Base-by-base conservation (phyloP, 176 grass and related monocot species). In the Oryza officinalis region DNA sequence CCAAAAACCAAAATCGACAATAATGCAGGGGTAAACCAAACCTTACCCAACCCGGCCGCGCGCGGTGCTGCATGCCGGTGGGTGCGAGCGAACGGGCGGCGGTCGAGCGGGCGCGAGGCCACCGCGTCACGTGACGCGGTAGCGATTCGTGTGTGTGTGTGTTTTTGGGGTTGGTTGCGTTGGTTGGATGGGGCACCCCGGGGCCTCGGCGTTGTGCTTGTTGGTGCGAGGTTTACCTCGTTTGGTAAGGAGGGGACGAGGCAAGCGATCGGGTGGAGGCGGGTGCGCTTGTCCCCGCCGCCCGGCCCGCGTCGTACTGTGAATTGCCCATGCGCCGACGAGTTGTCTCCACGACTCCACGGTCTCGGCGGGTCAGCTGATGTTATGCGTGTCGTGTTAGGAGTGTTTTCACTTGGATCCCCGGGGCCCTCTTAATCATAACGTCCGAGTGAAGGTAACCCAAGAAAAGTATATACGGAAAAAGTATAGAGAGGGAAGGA, bases 81-180 rank as follows among this genome's bases (percentile, higher is more conserved):
- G 70, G 32, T 32, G 71, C 10, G 72, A 54, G 46, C 22, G 66
- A 23, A 1, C 44, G 65, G n/a, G 1, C n/a, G 15, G 1, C 30
- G 28, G 3, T 0, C 32, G 66, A 22, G 40, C 50, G 75, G 43
- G 80, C 54, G 45, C 13, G 60, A 80, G 80, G 54, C 59, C 80
- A 73, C 18, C 50, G 37, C 38, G 15, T 81, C 88, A 86, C 83
- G 78, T 89, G 88, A 77, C 43, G 82, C 30, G 87, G 37, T 69
- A 85, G 80, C 63, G 69, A 75, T 44, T 26, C 67, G 43, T 27
- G 75, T 20, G 75, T 67, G 6, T 13, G 17, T 35, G 31, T 31
- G 31, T 31, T 35, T 60, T 60, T 20, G 0, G 63, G 32, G 63
- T 32, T 4, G 25, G 30, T 74, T 26, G 38, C 25, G 63, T 68